Percentiles rank a stretch among this genome's conserved stretches.
These are phyloP conservation scores for Agaricus sinodeliciosus DNA, from an alignment of 768 basidiomycete genomes.

Conservation along the genomic window DNA sequence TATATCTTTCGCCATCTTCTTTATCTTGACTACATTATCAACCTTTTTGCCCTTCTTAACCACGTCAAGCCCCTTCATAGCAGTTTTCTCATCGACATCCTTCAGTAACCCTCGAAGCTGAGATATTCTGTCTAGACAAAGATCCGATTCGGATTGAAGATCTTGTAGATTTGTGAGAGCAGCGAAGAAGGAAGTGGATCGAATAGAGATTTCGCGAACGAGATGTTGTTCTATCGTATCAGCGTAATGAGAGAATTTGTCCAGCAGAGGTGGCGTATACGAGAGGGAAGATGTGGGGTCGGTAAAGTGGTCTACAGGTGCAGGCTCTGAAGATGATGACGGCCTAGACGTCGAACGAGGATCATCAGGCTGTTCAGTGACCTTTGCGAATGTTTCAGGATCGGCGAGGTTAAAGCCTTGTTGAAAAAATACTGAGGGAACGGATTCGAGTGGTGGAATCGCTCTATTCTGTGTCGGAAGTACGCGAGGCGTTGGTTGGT, in stretches of 20 bases:
- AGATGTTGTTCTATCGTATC: conserved; percentile 95
- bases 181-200: conserved; percentile 92
- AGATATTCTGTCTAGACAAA: conserved; percentile 71
- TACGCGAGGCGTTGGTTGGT: conserved; percentile 15
- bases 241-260: conserved; percentile 86
- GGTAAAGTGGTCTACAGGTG: conserved; percentile 18
- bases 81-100: conserved; percentile 71
- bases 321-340: conserved; percentile 15
- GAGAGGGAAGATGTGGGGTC: conserved; percentile 56
- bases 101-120: conserved; percentile 64
- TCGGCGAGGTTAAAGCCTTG: conserved; percentile 75
- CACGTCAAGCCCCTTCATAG: conserved; percentile 73
- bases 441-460: conserved; percentile 65
- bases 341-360: conserved; percentile 16
- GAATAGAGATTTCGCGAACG: conserved; percentile 82
- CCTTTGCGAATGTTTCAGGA: conserved; percentile 67
- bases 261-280: conserved; percentile 69
- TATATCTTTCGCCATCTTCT: conserved; percentile 57
- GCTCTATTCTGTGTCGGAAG: conserved; percentile 26
- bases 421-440: conserved; percentile 81
- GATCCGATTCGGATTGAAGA: conserved; percentile 82
- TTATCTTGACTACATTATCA: conserved; percentile 51
- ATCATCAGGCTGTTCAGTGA: conserved; percentile 52
- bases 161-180: conserved; percentile 92
- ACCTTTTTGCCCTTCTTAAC: conserved; percentile 60